Evolutionary conservation across 352 stramenopile species (phyloP).

Genomic region (Phytopythium oedochilum): DNA sequence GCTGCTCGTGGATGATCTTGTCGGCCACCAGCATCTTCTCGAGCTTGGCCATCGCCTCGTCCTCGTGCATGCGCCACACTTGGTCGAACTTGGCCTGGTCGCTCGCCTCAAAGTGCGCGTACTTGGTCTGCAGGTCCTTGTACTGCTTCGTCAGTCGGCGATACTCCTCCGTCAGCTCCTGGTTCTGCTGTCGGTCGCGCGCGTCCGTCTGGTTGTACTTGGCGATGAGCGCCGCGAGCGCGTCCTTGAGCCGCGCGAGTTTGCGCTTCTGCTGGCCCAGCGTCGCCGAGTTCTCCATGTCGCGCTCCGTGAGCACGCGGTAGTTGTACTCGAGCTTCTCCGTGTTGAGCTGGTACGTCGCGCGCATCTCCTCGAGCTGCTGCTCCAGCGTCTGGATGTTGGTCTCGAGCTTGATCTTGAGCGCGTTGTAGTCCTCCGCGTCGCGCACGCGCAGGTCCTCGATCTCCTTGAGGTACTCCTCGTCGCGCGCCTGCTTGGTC

Average conservation of each 20-base stretch:
- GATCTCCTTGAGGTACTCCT: slow-evolving; percentile 90
- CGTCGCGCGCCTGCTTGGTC: slow-evolving; percentile 84
- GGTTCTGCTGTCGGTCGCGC: slow-evolving; percentile 84
- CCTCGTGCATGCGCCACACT: slow-evolving; percentile 92
- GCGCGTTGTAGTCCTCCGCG: slow-evolving; percentile 93
- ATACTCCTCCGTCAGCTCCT: slow-evolving; percentile 94
- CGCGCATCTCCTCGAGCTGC: slow-evolving; percentile 94
- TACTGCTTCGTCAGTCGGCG: slow-evolving; percentile 93
- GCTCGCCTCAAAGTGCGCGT: slow-evolving; percentile 90
- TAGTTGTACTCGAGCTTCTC: slow-evolving; percentile 98
- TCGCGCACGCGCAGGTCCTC: slow-evolving; percentile 89
- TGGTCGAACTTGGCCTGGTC: slow-evolving; percentile 88
- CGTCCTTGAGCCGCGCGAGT: slow-evolving; percentile 90
- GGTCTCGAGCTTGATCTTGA: slow-evolving; percentile 96
- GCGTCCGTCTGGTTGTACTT: slow-evolving; percentile 93
- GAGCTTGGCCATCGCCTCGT: slow-evolving; percentile 75
- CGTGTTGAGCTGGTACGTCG: slow-evolving; percentile 95
- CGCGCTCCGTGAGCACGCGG: slow-evolving; percentile 90
- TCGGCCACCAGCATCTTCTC: slow-evolving; percentile 88
- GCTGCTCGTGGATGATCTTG: slow-evolving; percentile 88
- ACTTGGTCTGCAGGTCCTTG: slow-evolving; percentile 94
- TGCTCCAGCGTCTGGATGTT: slow-evolving; percentile 96
- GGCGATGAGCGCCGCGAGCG: slow-evolving; percentile 79
- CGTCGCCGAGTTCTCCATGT: slow-evolving; percentile 94
- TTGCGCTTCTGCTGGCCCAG: slow-evolving; percentile 93